A percentile compares a stretch with the other conserved stretches of the same genome.
phyloP scores from a whole-genome alignment of 805 yeast genomes.

The Yamadazyma sp. region DNA sequence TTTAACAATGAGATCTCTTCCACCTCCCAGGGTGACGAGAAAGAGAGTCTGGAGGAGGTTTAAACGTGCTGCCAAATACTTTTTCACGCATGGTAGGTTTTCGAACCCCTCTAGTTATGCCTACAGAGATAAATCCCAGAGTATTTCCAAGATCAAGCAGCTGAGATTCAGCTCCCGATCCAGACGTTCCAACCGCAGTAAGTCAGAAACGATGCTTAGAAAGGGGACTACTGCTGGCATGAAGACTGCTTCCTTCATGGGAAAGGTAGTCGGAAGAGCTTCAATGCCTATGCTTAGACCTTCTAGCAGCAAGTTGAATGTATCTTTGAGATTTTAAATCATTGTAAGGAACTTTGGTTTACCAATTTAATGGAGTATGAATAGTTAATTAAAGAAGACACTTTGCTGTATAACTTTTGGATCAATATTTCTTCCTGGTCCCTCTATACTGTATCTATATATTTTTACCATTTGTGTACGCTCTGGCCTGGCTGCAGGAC shows the following conservation, averaged over 20 bases:
- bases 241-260: slow-evolving; percentile 20
- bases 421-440: too few relatives aligned
- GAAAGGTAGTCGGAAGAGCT: slow-evolving; percentile 21
- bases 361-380: too few relatives aligned
- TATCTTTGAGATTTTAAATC: slow-evolving; percentile 15
- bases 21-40: slow-evolving; percentile 36
- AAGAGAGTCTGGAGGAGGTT: slow-evolving; percentile 32
- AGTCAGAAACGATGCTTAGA: slow-evolving; percentile 17
- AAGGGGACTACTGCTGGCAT: slow-evolving; percentile 21
- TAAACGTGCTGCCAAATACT: slow-evolving; percentile 27
- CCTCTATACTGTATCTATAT: too few relatives aligned
- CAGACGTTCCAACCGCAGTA: slow-evolving; percentile 14
- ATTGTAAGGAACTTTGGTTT: not conserved
- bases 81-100: slow-evolving; percentile 27
- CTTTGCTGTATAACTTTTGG: too few relatives aligned
- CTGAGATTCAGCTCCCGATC: slow-evolving; percentile 24
- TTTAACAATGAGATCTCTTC: slow-evolving; percentile 33
- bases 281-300: slow-evolving; percentile 21
- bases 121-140: slow-evolving; percentile 16
- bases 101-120: slow-evolving; percentile 23
- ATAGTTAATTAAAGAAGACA: too few relatives aligned
- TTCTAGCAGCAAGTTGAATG: slow-evolving; percentile 17
- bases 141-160: slow-evolving; percentile 26
- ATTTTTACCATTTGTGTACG: too few relatives aligned
- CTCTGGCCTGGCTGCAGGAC: slow-evolving; percentile 6